Conservation (phyloP, 306 rosid genomes). For the Pyrus betulifolia region DNA sequence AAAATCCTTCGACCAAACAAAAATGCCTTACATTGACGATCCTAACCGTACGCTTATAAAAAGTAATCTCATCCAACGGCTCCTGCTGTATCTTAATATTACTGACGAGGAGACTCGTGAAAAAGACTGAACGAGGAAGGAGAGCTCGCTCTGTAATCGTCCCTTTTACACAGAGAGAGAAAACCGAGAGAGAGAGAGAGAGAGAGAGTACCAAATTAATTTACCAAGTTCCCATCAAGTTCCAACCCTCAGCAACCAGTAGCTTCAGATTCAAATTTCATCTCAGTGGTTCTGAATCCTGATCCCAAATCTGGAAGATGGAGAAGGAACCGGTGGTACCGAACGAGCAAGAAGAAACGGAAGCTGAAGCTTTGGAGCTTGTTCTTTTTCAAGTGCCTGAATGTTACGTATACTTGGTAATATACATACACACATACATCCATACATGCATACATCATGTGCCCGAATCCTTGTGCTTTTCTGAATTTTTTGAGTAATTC, state of each 20-base stretch:
- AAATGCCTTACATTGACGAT: neutral
- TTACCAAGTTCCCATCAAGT: neutral
- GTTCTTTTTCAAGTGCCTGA: slow-evolving; percentile 91
- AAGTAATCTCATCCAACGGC: neutral
- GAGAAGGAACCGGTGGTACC: slow-evolving; percentile 41
- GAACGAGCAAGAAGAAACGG: slow-evolving; percentile 31
- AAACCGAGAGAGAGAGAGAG: neutral
- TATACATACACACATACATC: neutral
- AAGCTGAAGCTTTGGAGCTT: slow-evolving; percentile 65
- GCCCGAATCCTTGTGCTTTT: neutral
- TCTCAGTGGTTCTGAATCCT: neutral
- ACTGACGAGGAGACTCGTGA: neutral
- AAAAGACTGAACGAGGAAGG: neutral
- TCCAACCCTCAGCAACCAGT: slow-evolving; percentile 6
- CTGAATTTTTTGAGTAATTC: neutral
- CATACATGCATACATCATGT: neutral
- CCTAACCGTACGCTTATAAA: neutral
- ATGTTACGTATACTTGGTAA: slow-evolving; percentile 86
- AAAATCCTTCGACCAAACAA: neutral
- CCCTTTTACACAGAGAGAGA: neutral
- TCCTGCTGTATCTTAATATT: neutral
- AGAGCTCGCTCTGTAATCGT: neutral
- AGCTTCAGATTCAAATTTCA: slow-evolving; percentile 13
- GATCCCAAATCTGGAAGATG: slow-evolving; percentile 42
- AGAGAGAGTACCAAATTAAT: too few species aligned